Conservation (phyloP, 2,329 filamentous ascomycete genomes). For the Aspergillus sp. region DNA sequence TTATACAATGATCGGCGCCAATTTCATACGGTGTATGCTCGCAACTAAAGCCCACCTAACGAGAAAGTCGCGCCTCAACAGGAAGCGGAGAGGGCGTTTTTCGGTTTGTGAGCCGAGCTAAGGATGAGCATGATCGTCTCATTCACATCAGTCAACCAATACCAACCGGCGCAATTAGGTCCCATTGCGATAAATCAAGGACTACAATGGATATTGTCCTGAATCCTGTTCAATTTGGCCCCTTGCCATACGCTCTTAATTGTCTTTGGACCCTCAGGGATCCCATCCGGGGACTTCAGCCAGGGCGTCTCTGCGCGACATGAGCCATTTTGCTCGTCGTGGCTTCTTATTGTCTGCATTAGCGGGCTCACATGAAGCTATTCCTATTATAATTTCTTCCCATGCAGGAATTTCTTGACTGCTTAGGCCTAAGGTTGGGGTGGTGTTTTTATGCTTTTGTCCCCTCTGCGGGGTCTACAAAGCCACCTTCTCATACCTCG, state of each 20-base stretch:
- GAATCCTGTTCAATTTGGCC: neutral
- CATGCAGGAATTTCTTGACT: neutral
- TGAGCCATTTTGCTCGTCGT: constrained; percentile 24
- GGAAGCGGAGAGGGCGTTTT: constrained; percentile 1
- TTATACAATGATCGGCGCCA: neutral
- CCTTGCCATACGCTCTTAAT: neutral
- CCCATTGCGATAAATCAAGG: constrained; percentile 3
- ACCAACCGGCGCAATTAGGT: constrained; percentile 1
- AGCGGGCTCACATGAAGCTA: constrained; percentile 12
- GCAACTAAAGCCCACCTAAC: constrained; percentile 2
- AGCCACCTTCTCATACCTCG: constrained; percentile 4
- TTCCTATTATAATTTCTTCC: constrained; percentile 4
- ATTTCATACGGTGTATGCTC: neutral
- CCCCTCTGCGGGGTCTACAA: constrained; percentile 28
- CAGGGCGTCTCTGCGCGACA: constrained; percentile 31
- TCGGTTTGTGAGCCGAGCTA: constrained; percentile 19
- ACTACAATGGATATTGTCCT: constrained; percentile 1
- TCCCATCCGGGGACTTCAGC: constrained; percentile 14
- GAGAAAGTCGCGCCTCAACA: constrained; percentile 13
- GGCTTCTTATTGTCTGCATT: constrained; percentile 22
- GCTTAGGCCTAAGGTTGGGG: neutral
- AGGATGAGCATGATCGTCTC: constrained; percentile 16
- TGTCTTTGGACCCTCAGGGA: neutral
- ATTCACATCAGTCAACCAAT: constrained; percentile 11
- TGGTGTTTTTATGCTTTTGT: neutral